Percentiles rank a stretch among this genome's conserved stretches.
These are phyloP conservation scores for Mycena leptocephala DNA, from an alignment of 768 basidiomycete genomes.

Conservation along the genomic window DNA sequence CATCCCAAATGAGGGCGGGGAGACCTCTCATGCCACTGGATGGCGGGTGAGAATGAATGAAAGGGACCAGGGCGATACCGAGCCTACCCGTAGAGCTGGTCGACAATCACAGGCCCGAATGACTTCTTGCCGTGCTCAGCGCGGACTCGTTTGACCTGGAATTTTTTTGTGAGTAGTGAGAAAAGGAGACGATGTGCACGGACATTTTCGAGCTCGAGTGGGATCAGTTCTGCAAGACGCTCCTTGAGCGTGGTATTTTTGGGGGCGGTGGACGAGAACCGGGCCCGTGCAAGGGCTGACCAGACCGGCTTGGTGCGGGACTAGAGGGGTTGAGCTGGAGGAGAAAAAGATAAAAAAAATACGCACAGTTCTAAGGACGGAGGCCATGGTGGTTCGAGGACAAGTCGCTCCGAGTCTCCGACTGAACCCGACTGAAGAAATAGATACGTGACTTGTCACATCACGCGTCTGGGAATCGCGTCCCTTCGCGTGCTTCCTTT, in stretches of 20 bases:
- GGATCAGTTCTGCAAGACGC: constrained; percentile 94
- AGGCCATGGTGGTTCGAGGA: constrained; percentile 57
- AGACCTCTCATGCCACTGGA: constrained; percentile 89
- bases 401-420: constrained; percentile 6
- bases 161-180: constrained; percentile 25
- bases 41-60: constrained; percentile 22
- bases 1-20: constrained; percentile 98
- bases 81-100: constrained; percentile 90
- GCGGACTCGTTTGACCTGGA: constrained; percentile 87
- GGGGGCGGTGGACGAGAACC: constrained; percentile 76
- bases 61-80: not conserved
- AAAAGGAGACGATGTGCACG: constrained; percentile 35
- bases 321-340: constrained; percentile 48
- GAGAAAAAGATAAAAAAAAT: constrained; percentile 1
- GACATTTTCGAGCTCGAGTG: constrained; percentile 85
- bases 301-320: constrained; percentile 67
- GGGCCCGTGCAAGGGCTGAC: constrained; percentile 61
- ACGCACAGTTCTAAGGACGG: constrained; percentile 59
- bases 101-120: constrained; percentile 92
- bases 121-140: constrained; percentile 92
- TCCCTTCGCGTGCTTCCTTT: no score
- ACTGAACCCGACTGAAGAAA: not conserved
- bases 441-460: not conserved
- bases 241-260: constrained; percentile 91
- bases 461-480: no score